These are phyloP conservation scores for Agaricus blazei DNA, from an alignment of 768 basidiomycete species.

Conservation along the genomic window DNA sequence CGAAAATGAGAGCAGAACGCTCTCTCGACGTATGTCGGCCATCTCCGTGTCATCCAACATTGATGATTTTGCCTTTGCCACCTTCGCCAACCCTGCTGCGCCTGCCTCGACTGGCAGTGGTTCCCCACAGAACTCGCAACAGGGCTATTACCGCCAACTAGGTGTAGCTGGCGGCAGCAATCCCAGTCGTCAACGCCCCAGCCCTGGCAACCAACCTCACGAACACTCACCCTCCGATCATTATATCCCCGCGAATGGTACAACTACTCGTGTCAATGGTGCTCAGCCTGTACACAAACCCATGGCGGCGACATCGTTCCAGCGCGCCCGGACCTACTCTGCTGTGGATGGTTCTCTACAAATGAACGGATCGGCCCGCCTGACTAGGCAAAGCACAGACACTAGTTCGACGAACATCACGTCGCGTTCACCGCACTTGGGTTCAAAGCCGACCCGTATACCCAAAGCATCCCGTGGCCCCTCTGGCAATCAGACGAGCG, in stretches of 20 bases:
- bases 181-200: conserved; percentile 8
- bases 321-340: conserved; percentile 62
- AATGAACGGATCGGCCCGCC: conserved; percentile 24
- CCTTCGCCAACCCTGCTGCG: conserved; percentile 13
- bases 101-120: conserved; percentile 1
- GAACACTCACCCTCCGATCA: conserved; percentile 10
- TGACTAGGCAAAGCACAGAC: conserved; percentile 10
- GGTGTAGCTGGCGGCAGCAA: neutral
- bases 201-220: conserved; percentile 14
- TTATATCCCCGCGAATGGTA: conserved; percentile 14
- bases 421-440: conserved; percentile 39
- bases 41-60: conserved; percentile 59
- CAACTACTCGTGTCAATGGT: conserved; percentile 24
- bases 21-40: conserved; percentile 73
- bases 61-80: conserved; percentile 27
- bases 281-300: conserved; percentile 25
- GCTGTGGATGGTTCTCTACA: conserved; percentile 40
- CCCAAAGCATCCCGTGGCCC: conserved; percentile 33
- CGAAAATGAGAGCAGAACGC: conserved; percentile 73
- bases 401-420: conserved; percentile 8
- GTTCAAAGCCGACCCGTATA: conserved; percentile 44
- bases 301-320: conserved; percentile 25
- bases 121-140: neutral
- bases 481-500: neutral
- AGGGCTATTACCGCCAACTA: conserved; percentile 13